Percentiles rank a stretch among this genome's conserved stretches.
These are phyloP conservation scores for Spergularia azorica DNA, from an alignment of 179 eudicot species.

Conservation along the genomic window DNA sequence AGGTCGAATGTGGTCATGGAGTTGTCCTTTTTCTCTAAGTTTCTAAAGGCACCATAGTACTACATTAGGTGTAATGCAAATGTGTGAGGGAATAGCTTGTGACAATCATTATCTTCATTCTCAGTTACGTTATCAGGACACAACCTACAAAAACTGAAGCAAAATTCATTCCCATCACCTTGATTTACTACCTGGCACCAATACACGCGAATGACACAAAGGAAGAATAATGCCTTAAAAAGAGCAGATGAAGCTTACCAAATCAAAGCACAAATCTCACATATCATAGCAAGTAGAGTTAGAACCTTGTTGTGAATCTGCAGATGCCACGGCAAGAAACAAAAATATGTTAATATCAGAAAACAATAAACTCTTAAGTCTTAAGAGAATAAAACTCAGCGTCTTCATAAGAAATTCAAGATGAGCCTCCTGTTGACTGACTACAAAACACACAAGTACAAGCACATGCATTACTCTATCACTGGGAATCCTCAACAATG, in stretches of 20 bases:
- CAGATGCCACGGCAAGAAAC: conserved; percentile 23
- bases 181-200: background rate
- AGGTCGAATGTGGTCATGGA: too few relatives aligned
- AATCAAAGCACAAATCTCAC: conserved; percentile 83
- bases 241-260: conserved; percentile 55
- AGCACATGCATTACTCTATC: background rate
- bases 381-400: too few relatives aligned
- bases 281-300: conserved; percentile 73
- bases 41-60: too few relatives aligned
- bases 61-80: too few relatives aligned
- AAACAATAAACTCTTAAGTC: background rate
- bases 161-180: too few relatives aligned
- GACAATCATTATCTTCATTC: too few relatives aligned
- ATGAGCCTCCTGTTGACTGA: too few relatives aligned
- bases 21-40: too few relatives aligned
- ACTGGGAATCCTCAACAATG: background rate
- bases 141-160: too few relatives aligned
- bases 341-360: background rate
- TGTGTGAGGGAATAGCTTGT: too few relatives aligned
- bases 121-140: too few relatives aligned
- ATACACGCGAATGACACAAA: conserved; percentile 4
- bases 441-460: background rate
- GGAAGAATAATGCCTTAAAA: background rate
- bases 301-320: conserved; percentile 86
- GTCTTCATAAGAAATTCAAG: too few relatives aligned